Conservation (phyloP, 2,329 filamentous ascomycete species). For the Talaromyces islandicus region DNA sequence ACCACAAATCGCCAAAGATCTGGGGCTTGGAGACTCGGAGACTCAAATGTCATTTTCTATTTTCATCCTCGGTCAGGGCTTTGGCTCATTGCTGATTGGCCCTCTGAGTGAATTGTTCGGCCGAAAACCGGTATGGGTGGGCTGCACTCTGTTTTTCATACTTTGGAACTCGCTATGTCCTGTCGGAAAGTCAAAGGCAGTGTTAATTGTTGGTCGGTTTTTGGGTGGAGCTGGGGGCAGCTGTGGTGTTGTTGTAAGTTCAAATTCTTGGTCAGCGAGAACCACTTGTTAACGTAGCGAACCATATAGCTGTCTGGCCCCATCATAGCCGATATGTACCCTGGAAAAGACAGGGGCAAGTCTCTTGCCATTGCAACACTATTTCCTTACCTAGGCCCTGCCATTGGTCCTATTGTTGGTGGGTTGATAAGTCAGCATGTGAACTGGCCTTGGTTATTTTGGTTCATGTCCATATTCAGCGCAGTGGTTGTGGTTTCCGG, state of each 20-base stretch:
- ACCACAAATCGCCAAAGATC: slow-evolving; percentile 39
- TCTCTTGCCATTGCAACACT: slow-evolving; percentile 8
- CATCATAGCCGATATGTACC: slow-evolving; percentile 8
- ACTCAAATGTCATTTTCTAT: slow-evolving; percentile 55
- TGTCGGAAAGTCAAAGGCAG: slow-evolving; percentile 48
- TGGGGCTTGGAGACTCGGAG: slow-evolving; percentile 37
- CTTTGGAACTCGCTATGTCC: slow-evolving; percentile 61
- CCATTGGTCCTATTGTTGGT: slow-evolving; percentile 6
- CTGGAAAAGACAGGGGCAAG: slow-evolving; percentile 5
- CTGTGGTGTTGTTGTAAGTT: slow-evolving; percentile 3
- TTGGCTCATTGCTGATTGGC: slow-evolving; percentile 54
- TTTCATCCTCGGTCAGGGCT: slow-evolving; percentile 55
- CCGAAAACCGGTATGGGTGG: slow-evolving; percentile 50
- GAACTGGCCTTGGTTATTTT: slow-evolving; percentile 10
- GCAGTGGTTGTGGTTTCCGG: slow-evolving; percentile 22
- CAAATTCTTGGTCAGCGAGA: not conserved
- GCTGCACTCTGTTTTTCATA: slow-evolving; percentile 53
- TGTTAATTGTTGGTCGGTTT: slow-evolving; percentile 57
- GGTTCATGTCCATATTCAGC: slow-evolving; percentile 8
- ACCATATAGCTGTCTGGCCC: slow-evolving; percentile 2
- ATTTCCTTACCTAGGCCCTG: slow-evolving; percentile 9
- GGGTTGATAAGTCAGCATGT: slow-evolving; percentile 8
- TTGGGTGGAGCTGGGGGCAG: slow-evolving; percentile 59
- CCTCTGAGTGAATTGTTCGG: slow-evolving; percentile 62
- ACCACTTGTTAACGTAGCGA: not conserved